Evolutionary conservation across 2,329 filamentous ascomycete genomes (phyloP), one percentile per base, ranked within the genome.

Genomic region (Pseudogymnoascus sp.): DNA sequence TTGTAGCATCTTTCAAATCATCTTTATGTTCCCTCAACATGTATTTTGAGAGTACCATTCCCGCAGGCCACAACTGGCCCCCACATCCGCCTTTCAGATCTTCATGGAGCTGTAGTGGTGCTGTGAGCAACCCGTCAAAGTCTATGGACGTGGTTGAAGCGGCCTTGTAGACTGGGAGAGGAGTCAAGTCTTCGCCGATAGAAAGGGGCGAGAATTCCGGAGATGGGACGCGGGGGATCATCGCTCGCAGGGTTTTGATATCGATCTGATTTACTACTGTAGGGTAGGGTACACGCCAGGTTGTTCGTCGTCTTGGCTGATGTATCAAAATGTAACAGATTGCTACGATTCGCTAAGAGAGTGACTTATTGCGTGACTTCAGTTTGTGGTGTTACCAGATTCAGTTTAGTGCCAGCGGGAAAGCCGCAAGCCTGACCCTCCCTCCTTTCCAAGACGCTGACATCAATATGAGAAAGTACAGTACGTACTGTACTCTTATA

Each of bases 61-160:
- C 95, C 0, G 93, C 93, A 2, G 93, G 93, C 95, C 95, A 97
- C 9, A 96, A 82, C 76, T 96, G 90, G 2, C 95, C 95, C 59
- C 95, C 95, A 75, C 95, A 97, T 65, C 95, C 95, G 66, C 90
- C 85, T 63, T 84, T 85, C 58, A 96, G 82, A 75, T 97, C 93
- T 75, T 97, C 92, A 70, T 90, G 89, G 14, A 97, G 83, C 64
- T 83, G 81, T 65, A 97, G 81, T 49, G 89, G 87, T 58, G 83
- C 78, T 18, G 80, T 75, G 35, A 97, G 81, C 61, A 95, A 82
- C 40, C 90, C 88, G 66, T 89, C 88, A 71, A 97, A 95, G 69
- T 83, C 79, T 61, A 85, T 75, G 25, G 74, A 74, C 14, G 78
- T 79, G 59, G 80, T 81, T 58, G 79, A 79, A 16, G 83, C 80